Conservation (phyloP, 768 basidiomycete genomes). For the Podaxis mareebaensis region DNA sequence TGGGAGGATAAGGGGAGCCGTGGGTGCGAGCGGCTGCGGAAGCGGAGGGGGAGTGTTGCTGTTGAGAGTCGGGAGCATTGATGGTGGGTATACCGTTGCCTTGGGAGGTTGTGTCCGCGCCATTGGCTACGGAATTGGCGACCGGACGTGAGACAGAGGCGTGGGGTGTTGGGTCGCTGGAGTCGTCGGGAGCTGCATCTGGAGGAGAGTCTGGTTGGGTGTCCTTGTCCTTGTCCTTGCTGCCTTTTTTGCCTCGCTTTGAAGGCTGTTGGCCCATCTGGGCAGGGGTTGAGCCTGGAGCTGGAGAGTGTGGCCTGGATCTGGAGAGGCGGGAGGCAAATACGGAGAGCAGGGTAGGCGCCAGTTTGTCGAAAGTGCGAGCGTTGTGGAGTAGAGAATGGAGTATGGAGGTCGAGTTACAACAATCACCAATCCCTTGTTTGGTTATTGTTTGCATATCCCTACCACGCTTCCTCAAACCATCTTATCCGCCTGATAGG, state of each 20-base stretch:
- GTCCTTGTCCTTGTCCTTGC: slow-evolving; percentile 71
- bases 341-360: slow-evolving; percentile 78
- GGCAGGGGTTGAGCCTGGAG: slow-evolving; percentile 52
- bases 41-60: slow-evolving; percentile 30
- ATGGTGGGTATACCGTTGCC: slow-evolving; percentile 34
- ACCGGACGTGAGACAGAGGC: slow-evolving; percentile 47
- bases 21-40: slow-evolving; percentile 26
- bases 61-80: slow-evolving; percentile 44
- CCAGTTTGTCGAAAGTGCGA: slow-evolving; percentile 54
- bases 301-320: slow-evolving; percentile 73
- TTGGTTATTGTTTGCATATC: slow-evolving; percentile 37
- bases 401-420: slow-evolving; percentile 21
- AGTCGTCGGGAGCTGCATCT: slow-evolving; percentile 40
- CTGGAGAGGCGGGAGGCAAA: slow-evolving; percentile 71
- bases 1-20: slow-evolving; percentile 40
- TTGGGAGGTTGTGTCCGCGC: slow-evolving; percentile 38
- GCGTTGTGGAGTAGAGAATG: slow-evolving; percentile 21
- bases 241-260: slow-evolving; percentile 73
- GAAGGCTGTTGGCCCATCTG: slow-evolving; percentile 85
- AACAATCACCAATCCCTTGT: slow-evolving; percentile 27
- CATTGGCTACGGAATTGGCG: slow-evolving; percentile 33
- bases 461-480: slow-evolving; percentile 3
- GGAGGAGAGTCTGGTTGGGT: slow-evolving; percentile 40
- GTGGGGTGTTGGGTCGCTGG: slow-evolving; percentile 38
- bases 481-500: slow-evolving; percentile 11